phyloP scores from a whole-genome alignment of 2,329 filamentous ascomycete species.

The Ophiostoma triangulosporum region DNA sequence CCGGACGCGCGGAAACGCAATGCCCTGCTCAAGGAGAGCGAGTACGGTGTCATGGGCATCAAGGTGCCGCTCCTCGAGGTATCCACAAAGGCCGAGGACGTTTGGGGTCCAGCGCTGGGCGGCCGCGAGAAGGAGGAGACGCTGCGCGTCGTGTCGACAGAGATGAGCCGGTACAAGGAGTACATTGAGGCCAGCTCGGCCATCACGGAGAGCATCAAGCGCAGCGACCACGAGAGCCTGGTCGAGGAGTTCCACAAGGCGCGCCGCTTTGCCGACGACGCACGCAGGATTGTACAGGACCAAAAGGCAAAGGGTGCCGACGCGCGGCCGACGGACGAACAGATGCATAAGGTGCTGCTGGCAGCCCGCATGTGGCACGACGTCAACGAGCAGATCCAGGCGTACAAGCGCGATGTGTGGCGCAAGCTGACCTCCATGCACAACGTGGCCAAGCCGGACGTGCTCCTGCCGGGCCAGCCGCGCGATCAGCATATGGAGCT shows the following conservation, averaged over 20 bases:
- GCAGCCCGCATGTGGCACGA: conserved; percentile 93
- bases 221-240: conserved; percentile 78
- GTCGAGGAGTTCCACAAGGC: conserved; percentile 79
- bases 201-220: conserved; percentile 73
- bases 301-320: not conserved
- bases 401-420: conserved; percentile 85
- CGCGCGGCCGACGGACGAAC: conserved; percentile 54
- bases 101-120: conserved; percentile 89
- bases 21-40: conserved; percentile 80
- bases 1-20: conserved; percentile 55
- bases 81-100: conserved; percentile 86
- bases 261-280: conserved; percentile 68
- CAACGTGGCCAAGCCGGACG: conserved; percentile 25
- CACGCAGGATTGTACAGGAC: conserved; percentile 49
- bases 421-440: conserved; percentile 60
- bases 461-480: not conserved
- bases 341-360: conserved; percentile 76
- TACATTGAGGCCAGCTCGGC: conserved; percentile 69
- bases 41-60: conserved; percentile 79
- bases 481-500: conserved; percentile 85
- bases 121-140: conserved; percentile 84
- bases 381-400: conserved; percentile 72
- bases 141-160: conserved; percentile 61
- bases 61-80: conserved; percentile 79
- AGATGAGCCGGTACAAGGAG: conserved; percentile 66